phyloP scores from a whole-genome alignment of 768 basidiomycete species.

The Holtermanniella nyarrowii region DNA sequence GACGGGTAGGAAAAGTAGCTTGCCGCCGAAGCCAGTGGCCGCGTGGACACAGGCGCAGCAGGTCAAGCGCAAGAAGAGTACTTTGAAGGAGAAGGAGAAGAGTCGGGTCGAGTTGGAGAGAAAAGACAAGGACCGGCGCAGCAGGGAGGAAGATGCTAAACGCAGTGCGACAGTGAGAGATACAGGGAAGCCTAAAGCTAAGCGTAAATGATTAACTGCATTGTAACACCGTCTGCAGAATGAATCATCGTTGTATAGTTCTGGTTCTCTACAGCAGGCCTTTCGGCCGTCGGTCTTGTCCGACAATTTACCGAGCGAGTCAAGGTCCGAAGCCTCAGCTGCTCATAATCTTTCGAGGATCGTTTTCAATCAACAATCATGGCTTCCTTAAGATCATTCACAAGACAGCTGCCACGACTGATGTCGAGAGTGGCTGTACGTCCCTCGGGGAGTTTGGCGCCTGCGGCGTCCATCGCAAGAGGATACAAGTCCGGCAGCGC shows the following conservation, averaged over 20 bases:
- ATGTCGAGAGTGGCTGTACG: background rate
- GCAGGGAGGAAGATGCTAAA: too few relatives aligned
- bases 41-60: background rate
- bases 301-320: background rate
- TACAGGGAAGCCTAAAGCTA: too few relatives aligned
- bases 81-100: background rate
- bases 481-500: conserved; percentile 11
- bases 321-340: background rate
- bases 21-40: too few relatives aligned
- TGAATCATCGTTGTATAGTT: background rate
- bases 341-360: background rate
- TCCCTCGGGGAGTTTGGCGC: background rate
- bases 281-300: too few relatives aligned
- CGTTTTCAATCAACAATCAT: background rate
- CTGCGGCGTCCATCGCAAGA: background rate
- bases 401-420: background rate
- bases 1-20: background rate
- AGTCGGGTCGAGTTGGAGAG: background rate
- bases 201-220: background rate
- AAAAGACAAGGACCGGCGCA: too few relatives aligned
- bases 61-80: background rate
- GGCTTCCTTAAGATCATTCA: background rate
- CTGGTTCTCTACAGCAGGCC: too few relatives aligned
- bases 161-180: too few relatives aligned
- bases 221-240: background rate